Evolutionary conservation across 1,284 basidiomycete species (phyloP), one percentile per base, ranked within the genome.

Genomic region (Cutaneotrichosporon mucoides): DNA sequence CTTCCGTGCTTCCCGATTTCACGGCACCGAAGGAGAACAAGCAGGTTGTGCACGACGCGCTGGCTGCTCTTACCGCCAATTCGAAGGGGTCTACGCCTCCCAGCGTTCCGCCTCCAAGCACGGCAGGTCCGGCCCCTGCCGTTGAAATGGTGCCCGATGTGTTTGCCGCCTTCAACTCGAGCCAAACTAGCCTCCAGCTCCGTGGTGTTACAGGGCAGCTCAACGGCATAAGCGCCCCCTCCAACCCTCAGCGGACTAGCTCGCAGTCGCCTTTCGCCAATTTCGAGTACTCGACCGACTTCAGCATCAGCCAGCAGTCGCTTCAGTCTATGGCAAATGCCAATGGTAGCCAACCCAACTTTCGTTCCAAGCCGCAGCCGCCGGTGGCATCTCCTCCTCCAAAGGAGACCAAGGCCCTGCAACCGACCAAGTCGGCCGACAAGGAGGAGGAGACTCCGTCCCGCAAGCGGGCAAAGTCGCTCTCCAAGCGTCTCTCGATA

Each of bases 101-200:
- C 24, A 24, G 24, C 24, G 24, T 24, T 24, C 24, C 4, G 51
- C 38, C 38, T n/a, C 49, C 16, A 41, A 51, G 38, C 10, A 10
- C 16, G 15, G 24, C 15, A 6, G 44, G 49, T 15, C 34, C 35
- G 33, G 42, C 44, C 36, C 43, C 53, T 6, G 44, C 49, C 2
- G 62, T 63, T 24, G 62, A 63, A 53, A 51, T 63, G 40, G 59
- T 63, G 12, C 62, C 62, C 24, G 62, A 63, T 40, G 52, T 63
- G 4, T 57, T 63, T 37, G 58, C 62, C 37, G 62, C 62, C 6
- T 63, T 63, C 53, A 53, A 59, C 43, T 43, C 57, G 34, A 57
- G 51, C 53, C 41, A 53, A 34, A 24, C 37, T 36, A 15, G 47
- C 16, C 38, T 51, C 8, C 49, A 40, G 37, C 49, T 24, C 8